phyloP scores from a whole-genome alignment of 768 basidiomycete species.

The Podaxis pistillaris region DNA sequence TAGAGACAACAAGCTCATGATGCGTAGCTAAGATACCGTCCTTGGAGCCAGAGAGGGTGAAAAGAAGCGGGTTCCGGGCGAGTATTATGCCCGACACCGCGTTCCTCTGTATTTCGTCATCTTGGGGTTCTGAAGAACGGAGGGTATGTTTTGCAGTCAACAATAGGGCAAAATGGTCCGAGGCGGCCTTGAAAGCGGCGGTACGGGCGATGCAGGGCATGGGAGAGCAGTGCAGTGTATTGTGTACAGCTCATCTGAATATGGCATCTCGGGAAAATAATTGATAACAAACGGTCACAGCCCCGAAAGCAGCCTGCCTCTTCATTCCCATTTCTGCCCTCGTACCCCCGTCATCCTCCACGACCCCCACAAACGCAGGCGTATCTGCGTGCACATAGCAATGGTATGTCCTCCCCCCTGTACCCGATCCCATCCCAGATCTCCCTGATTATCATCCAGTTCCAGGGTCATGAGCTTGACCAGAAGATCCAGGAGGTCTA shows the following conservation, averaged over 20 bases:
- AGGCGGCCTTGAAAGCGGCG: conserved; percentile 15
- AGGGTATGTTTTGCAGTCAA: conserved; percentile 12
- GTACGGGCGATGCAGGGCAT: conserved; percentile 17
- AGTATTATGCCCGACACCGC: not conserved
- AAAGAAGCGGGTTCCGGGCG: conserved; percentile 10
- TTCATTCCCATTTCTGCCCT: conserved; percentile 24
- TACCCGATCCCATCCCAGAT: conserved; percentile 13
- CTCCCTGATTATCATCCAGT: conserved; percentile 22
- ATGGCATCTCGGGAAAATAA: conserved; percentile 16
- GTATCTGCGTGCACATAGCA: conserved; percentile 21
- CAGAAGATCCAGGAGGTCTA: conserved; percentile 91
- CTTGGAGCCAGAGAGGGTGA: conserved; percentile 54
- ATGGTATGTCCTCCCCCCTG: conserved; percentile 24
- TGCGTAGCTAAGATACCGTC: conserved; percentile 41
- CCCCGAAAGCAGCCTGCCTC: conserved; percentile 14
- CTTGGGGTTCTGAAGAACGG: not conserved
- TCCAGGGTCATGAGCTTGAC: conserved; percentile 69
- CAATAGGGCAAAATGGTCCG: conserved; percentile 12
- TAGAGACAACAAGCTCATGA: conserved; percentile 45
- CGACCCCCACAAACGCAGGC: conserved; percentile 18
- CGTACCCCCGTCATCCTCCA: conserved; percentile 28
- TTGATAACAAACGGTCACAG: conserved; percentile 24
- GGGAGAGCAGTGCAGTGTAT: conserved; percentile 1
- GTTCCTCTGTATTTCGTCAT: conserved; percentile 3
- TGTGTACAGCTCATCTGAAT: conserved; percentile 5